phyloP scores from a whole-genome alignment of 2,329 filamentous ascomycete species.

The Colletotrichum godetiae region DNA sequence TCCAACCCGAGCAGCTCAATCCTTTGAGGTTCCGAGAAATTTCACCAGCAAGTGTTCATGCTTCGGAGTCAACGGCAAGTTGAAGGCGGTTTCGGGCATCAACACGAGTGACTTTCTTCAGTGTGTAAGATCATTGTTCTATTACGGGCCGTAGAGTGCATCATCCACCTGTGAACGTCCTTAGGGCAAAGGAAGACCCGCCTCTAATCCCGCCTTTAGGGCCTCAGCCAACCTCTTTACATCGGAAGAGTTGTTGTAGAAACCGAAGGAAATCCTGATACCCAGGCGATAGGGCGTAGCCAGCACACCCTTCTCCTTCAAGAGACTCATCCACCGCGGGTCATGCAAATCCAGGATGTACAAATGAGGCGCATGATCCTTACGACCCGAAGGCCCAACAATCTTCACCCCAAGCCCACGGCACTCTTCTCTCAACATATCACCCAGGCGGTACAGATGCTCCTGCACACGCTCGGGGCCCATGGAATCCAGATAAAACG shows the following conservation, averaged over 20 bases:
- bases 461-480: constrained; percentile 40
- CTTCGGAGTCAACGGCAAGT: too few relatives aligned
- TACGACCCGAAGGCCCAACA: constrained; percentile 36
- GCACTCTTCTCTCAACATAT: constrained; percentile 37
- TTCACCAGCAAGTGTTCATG: too few relatives aligned
- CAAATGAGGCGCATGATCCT: constrained; percentile 43
- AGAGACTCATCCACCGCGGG: constrained; percentile 37
- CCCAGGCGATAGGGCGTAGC: constrained; percentile 42
- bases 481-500: constrained; percentile 43
- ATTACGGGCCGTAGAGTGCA: too few relatives aligned
- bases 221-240: constrained; percentile 34
- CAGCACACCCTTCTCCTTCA: constrained; percentile 32
- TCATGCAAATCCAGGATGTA: constrained; percentile 41
- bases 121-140: too few relatives aligned
- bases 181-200: neutral
- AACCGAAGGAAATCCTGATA: constrained; percentile 42
- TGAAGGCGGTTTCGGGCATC: too few relatives aligned
- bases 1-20: too few relatives aligned
- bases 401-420: constrained; percentile 38
- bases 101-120: too few relatives aligned
- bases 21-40: too few relatives aligned
- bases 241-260: constrained; percentile 40
- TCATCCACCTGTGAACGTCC: too few relatives aligned
- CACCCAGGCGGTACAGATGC: constrained; percentile 41
- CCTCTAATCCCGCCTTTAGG: neutral